Base-by-base conservation (phyloP, 129 eudicot species). In the Pittosporum tobira region DNA sequence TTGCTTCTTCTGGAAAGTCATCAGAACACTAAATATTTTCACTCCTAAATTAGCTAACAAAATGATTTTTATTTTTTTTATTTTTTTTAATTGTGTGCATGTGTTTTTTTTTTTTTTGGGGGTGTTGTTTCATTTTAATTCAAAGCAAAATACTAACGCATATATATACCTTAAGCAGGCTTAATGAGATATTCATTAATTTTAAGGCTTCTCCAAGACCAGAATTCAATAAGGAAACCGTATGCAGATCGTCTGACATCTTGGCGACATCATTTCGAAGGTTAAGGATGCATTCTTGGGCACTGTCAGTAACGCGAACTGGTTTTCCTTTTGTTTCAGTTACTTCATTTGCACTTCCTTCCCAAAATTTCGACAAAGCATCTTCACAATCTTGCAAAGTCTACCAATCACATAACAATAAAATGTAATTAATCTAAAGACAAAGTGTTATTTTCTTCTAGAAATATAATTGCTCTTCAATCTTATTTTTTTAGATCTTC, bases 241-340 rank as follows among this genome's bases (percentile, higher is more conserved):
- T 79, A 73, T 86, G 96, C 71, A 91, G 66, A 75, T 86, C 98
- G 57, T 91, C 96, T n/a, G 80, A 71, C 70, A 87, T 21, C 59
- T 79, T 76, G 14, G 64, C 62, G 62, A 81, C 79, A 22, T 80
- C 90, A 40, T 48, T 62, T 48, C 23, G 75, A 68, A 91, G 71
- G 57, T 63, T 76, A n/a, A 10, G 56, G 38, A 78, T 66, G 66
- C 83, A 80, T 10, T 75, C 79, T 57, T 77, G 61, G 27, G 84
- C 82, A 55, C 52, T 85, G 20, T 66, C 68, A 21, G 77, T 73
- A 47, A 70, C 34, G 21, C 65, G 29, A 59, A 52, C 65, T 59
- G 72, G 67, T 61, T 69, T 74, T 24, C 51, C 77, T 28, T 71
- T 77, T 44, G 59, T 51, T 68, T 48, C 72, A 36, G 58, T 55